Evolutionary conservation across 2,329 filamentous ascomycete genomes (phyloP).

Genomic region (Colletotrichum higginsianum): DNA sequence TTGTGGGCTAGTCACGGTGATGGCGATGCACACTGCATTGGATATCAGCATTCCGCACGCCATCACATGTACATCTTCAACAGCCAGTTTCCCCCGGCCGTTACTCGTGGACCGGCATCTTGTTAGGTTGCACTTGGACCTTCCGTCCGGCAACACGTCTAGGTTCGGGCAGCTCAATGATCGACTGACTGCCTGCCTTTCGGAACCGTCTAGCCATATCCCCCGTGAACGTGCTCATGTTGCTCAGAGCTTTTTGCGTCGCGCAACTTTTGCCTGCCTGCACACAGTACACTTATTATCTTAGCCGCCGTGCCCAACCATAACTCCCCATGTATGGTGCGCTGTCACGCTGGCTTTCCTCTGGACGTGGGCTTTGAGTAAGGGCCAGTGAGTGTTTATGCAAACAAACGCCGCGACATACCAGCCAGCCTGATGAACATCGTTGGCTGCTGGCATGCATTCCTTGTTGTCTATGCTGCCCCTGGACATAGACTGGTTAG

Average conservation of each 20-base stretch:
- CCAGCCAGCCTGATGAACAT: background rate
- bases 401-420: slow-evolving; percentile 17
- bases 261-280: slow-evolving; percentile 15
- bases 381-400: background rate
- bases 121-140: slow-evolving; percentile 5
- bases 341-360: slow-evolving; percentile 31
- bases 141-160: background rate
- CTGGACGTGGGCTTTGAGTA: slow-evolving; percentile 10
- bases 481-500: slow-evolving; percentile 30
- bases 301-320: slow-evolving; percentile 16
- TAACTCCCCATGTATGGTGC: slow-evolving; percentile 6
- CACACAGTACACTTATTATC: slow-evolving; percentile 14
- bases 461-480: slow-evolving; percentile 9
- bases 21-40: slow-evolving; percentile 7
- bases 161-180: slow-evolving; percentile 17
- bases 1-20: background rate
- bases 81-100: background rate
- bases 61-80: slow-evolving; percentile 11
- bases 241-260: slow-evolving; percentile 21
- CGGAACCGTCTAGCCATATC: slow-evolving; percentile 13
- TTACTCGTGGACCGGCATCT: slow-evolving; percentile 2
- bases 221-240: slow-evolving; percentile 30
- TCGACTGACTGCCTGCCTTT: slow-evolving; percentile 9
- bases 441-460: slow-evolving; percentile 14
- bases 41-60: background rate